Base-by-base conservation (phyloP, 352 stramenopile species). In the Pythium sp. region DNA sequence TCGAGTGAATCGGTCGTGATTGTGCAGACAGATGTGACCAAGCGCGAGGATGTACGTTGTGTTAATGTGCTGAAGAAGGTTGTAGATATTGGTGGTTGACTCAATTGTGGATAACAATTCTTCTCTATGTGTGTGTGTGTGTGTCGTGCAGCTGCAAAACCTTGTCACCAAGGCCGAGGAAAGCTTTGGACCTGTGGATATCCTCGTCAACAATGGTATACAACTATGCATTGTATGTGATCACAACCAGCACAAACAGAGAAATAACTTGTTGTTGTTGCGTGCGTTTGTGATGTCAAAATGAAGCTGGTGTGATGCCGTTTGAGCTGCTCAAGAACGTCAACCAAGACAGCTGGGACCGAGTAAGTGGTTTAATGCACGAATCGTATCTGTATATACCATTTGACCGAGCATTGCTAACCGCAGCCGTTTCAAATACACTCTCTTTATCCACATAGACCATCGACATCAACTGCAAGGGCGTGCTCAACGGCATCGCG, bases 391-490 rank as follows among this genome's bases (percentile, higher is more conserved):
- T 3, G 30, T 32, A 32, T 32, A 28, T 46, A 11, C 26, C 36
- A 12, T 6, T 28, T 18, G 18, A 9, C 24, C 24, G 24, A 32
- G 4, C n/a, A 26, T 30, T 28, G 28, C 28, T 60, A 43, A 60
- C 28, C 12, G 14, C 22, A 20, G 38, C 14, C 28, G 3, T 36
- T 59, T 49, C 36, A 43, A 43, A 26, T 11, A 28, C 7, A 15
- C 18, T 26, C 11, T 30, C 9, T 20, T 14, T 51, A 49, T 24
- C 34, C 49, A 8, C 32, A 24, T 58, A 87, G 71, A 96, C 87
- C 14, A 91, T 98, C 54, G 93, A 98, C 73, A 92, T 98, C 51
- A 98, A 98, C 76, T 97, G 91, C 80, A 97, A 97, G 70, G 94
- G 92, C 34, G 81, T 88, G 22, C 84, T 97, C 65, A 95, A 98